A percentile compares a stretch with the other conserved stretches of the same genome.
Evolutionary conservation across 2,329 filamentous ascomycete genomes (phyloP).

Genomic region (Bipolaris oryzae): DNA sequence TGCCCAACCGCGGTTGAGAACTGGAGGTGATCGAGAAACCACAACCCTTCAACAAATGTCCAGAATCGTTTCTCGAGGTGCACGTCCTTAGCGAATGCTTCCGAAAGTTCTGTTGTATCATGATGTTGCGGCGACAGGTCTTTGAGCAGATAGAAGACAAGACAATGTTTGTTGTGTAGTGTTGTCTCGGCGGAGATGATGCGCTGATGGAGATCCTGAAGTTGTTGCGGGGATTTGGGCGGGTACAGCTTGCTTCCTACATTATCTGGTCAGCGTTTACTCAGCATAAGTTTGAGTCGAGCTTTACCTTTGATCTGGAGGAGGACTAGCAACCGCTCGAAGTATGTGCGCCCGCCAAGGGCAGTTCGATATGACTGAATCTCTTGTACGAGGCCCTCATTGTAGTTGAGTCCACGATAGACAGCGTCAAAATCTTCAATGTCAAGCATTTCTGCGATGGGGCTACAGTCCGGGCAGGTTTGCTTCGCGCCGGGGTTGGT

Average conservation of each 20-base stretch:
- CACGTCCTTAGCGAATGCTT: conserved; percentile 66
- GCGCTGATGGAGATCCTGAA: conserved; percentile 72
- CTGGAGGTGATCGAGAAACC: conserved; percentile 75
- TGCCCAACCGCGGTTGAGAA: conserved; percentile 72
- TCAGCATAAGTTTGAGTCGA: neutral
- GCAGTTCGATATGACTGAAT: conserved; percentile 71
- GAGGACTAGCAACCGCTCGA: conserved; percentile 75
- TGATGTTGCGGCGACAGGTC: conserved; percentile 64
- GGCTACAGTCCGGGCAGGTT: conserved; percentile 6
- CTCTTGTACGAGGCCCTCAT: conserved; percentile 53
- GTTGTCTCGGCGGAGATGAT: conserved; percentile 70
- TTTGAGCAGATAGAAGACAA: conserved; percentile 83
- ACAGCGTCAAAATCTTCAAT: conserved; percentile 71
- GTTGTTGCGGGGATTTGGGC: conserved; percentile 69
- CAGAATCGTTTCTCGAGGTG: conserved; percentile 77
- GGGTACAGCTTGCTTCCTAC: conserved; percentile 71
- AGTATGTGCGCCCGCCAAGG: conserved; percentile 74
- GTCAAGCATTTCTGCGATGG: conserved; percentile 59
- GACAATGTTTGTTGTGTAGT: conserved; percentile 78
- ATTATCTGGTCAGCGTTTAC: conserved; percentile 2
- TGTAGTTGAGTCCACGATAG: conserved; percentile 56
- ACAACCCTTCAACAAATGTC: conserved; percentile 81
- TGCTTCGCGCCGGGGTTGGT: conserved; percentile 13
- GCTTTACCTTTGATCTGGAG: conserved; percentile 72
- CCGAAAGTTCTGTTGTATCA: conserved; percentile 58